Evolutionary conservation across 1,139 yeast genomes (phyloP), one percentile per base, ranked within the genome.

Genomic region (Kodamaea plutei): DNA sequence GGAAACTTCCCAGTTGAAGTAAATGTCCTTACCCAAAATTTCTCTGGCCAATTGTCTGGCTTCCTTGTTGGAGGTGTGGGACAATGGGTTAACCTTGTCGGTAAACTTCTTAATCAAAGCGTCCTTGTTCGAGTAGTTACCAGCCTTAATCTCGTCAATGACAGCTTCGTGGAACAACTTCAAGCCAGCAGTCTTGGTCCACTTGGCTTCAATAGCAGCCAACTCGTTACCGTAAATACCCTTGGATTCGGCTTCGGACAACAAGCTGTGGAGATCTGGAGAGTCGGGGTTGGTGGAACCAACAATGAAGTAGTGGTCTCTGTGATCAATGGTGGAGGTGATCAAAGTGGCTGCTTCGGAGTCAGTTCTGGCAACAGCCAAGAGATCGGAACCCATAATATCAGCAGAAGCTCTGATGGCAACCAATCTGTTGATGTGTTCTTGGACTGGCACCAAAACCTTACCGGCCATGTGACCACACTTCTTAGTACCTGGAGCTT

Each of bases 401-500:
- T 89, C 98, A 36, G 97, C 96, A 48, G 94, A 80, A 40, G 96
- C 91, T 64, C 98, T 82, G 54, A 89, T 84, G 35, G 96, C 94
- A 47, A 87, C 83, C 58, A 89, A 72, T 61, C 97, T 79, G 69
- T 85, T 85, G 60, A 89, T 84, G 65, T 89, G 97, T 67, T 91
- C 97, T 65, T 87, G 95, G 39, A 88, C 93, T 39, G 98, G 98
- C 40, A 89, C 96, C 50, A 89, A 79, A 39, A 93, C 96, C 66
- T 93, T 88, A 50, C 98, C 98, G 45, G 95, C 97, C 96, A 89
- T 87, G 62, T 82, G 89, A 44, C 97, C 97, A 70, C 97, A 89
- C 69, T 91, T 91, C 64, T 89, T 89, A 56, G 96, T 89, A 55
- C 97, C 96, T 35, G 97, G 96, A 38, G 96, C 95, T 71, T 91